Evolutionary conservation across 108 stramenopile genomes (phyloP).

Genomic region (Seminavis robusta): DNA sequence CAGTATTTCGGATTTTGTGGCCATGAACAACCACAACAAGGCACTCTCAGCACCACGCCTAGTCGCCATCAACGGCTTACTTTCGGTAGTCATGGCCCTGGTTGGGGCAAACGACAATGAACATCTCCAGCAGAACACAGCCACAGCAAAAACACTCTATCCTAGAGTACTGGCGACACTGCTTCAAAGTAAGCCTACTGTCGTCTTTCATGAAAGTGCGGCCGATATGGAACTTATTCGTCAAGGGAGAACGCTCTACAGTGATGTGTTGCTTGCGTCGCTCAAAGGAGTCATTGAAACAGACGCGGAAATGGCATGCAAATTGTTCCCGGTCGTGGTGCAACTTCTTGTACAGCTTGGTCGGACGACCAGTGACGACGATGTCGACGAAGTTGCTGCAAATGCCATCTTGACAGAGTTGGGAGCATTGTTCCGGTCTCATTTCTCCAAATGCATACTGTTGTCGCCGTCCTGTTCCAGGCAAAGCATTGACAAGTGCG

Average conservation of each 20-base stretch:
- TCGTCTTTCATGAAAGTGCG: slow-evolving; percentile 24
- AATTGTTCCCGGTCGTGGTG: slow-evolving; percentile 50
- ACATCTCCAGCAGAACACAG: background rate
- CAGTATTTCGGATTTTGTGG: slow-evolving; percentile 21
- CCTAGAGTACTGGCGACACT: slow-evolving; percentile 57
- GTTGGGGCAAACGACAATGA: slow-evolving; percentile 37
- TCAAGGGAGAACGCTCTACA: slow-evolving; percentile 34
- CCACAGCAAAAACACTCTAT: slow-evolving; percentile 30
- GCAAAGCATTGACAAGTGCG: slow-evolving; percentile 12
- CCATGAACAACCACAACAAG: slow-evolving; percentile 17
- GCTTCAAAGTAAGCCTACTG: slow-evolving; percentile 42
- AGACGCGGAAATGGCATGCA: slow-evolving; percentile 20
- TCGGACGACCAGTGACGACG: slow-evolving; percentile 30
- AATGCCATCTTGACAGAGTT: background rate
- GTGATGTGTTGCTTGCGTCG: slow-evolving; percentile 46
- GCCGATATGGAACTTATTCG: slow-evolving; percentile 12
- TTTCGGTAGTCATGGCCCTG: slow-evolving; percentile 43
- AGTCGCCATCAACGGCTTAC: slow-evolving; percentile 29
- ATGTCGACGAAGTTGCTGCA: slow-evolving; percentile 6
- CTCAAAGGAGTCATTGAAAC: slow-evolving; percentile 29
- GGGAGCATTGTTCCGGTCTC: background rate
- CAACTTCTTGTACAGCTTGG: slow-evolving; percentile 46
- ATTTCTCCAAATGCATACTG: background rate
- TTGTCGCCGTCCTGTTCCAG: background rate
- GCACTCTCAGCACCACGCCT: slow-evolving; percentile 28